Percentiles rank a stretch among this genome's conserved stretches.
Evolutionary conservation across 345 rosid species (phyloP).

Genomic region (Sonneratia alba): DNA sequence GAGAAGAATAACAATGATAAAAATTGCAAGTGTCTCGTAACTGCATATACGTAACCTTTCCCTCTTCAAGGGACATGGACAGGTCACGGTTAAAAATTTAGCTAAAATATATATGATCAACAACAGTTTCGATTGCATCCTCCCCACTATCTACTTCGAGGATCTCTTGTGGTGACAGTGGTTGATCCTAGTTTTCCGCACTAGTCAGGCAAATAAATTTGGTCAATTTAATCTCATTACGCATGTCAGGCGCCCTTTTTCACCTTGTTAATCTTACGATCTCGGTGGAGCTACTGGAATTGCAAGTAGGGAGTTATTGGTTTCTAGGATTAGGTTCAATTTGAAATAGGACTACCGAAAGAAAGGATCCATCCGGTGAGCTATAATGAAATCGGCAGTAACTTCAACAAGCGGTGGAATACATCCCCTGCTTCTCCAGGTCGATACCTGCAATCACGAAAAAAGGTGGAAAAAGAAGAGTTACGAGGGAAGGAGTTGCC

Average conservation of each 20-base stretch:
- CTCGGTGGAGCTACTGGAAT: not conserved
- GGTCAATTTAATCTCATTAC: not conserved
- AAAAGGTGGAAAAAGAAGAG: not conserved
- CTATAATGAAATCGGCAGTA: slow-evolving; percentile 68
- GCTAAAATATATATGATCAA: not conserved
- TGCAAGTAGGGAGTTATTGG: not conserved
- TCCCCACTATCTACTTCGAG: not conserved
- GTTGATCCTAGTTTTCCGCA: not conserved
- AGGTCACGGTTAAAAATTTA: not conserved
- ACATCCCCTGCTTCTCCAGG: slow-evolving; percentile 86
- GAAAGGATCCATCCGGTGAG: slow-evolving; percentile 70
- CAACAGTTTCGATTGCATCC: not conserved
- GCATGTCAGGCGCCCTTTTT: not conserved
- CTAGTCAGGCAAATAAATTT: not conserved
- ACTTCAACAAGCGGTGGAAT: slow-evolving; percentile 75
- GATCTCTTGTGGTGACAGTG: not conserved
- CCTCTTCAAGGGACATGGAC: not conserved
- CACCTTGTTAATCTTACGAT: not conserved
- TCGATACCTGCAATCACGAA: slow-evolving; percentile 34
- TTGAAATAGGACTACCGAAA: slow-evolving; percentile 30
- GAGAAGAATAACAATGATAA: not conserved
- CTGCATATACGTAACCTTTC: not conserved
- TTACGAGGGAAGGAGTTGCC: not conserved
- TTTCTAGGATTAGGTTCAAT: not conserved
- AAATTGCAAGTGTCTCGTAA: not conserved